phyloP scores from a whole-genome alignment of 441 rosid species.

The Euphorbia celastroides region DNA sequence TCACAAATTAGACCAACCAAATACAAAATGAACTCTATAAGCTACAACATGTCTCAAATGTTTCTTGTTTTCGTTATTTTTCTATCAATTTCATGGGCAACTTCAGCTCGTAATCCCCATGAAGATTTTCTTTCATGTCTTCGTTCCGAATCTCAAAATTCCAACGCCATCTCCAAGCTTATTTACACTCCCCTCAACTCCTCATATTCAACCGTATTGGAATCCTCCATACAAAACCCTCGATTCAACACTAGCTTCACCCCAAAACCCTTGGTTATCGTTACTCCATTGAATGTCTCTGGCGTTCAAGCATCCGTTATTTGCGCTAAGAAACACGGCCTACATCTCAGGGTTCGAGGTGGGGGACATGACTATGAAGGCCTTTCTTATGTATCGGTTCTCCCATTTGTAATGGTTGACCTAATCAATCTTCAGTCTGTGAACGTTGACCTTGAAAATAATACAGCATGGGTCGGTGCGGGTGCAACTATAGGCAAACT shows the following conservation, averaged over 20 bases:
- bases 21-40: background rate
- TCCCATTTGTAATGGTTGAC: slow-evolving; percentile 43
- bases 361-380: slow-evolving; percentile 60
- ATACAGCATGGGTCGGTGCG: slow-evolving; percentile 50
- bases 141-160: slow-evolving; percentile 18
- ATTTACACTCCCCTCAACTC: slow-evolving; percentile 24
- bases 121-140: slow-evolving; percentile 32
- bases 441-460: slow-evolving; percentile 21
- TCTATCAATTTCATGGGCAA: background rate
- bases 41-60: background rate
- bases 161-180: slow-evolving; percentile 24
- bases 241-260: slow-evolving; percentile 28
- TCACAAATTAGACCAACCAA: background rate
- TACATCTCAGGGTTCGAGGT: slow-evolving; percentile 41
- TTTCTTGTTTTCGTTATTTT: slow-evolving; percentile 2
- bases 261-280: slow-evolving; percentile 37
- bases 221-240: slow-evolving; percentile 36
- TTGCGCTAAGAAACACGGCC: slow-evolving; percentile 27
- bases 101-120: slow-evolving; percentile 12
- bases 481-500: slow-evolving; percentile 63
- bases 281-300: slow-evolving; percentile 28
- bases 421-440: slow-evolving; percentile 35
- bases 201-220: slow-evolving; percentile 26
- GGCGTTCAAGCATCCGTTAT: slow-evolving; percentile 43
- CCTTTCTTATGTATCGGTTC: slow-evolving; percentile 36